phyloP scores from a whole-genome alignment of 805 yeast genomes.

The Yamadazyma tumulicola region DNA sequence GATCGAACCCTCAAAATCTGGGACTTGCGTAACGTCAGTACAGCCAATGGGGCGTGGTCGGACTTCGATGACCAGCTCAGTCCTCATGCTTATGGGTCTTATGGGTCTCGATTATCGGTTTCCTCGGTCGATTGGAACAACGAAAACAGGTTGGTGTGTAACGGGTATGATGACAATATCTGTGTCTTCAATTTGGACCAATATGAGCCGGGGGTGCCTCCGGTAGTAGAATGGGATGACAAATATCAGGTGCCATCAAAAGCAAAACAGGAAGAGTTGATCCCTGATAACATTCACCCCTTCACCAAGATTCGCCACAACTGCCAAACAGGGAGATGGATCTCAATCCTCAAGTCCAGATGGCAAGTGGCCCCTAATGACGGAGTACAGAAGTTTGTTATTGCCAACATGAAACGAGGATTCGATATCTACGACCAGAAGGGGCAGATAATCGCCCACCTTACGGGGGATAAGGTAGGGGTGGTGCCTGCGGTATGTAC shows the following conservation, averaged over 20 bases:
- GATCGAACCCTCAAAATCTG: slow-evolving; percentile 82
- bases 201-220: slow-evolving; percentile 14
- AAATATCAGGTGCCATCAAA: slow-evolving; percentile 6
- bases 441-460: slow-evolving; percentile 77
- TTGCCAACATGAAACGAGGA: slow-evolving; percentile 89
- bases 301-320: slow-evolving; percentile 70
- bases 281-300: slow-evolving; percentile 51
- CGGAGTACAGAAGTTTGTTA: slow-evolving; percentile 75
- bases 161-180: slow-evolving; percentile 88
- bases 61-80: slow-evolving; percentile 47
- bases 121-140: slow-evolving; percentile 82
- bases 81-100: slow-evolving; percentile 57
- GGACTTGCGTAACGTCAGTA: slow-evolving; percentile 66
- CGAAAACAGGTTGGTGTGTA: slow-evolving; percentile 71
- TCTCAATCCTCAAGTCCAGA: slow-evolving; percentile 79
- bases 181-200: slow-evolving; percentile 57
- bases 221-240: slow-evolving; percentile 25
- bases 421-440: slow-evolving; percentile 76
- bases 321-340: slow-evolving; percentile 98
- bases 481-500: slow-evolving; percentile 91
- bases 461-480: slow-evolving; percentile 60
- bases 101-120: slow-evolving; percentile 72
- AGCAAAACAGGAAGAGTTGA: slow-evolving; percentile 14
- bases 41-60: slow-evolving; percentile 49
- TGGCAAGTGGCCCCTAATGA: slow-evolving; percentile 80